Percentiles rank a stretch among this genome's conserved stretches.
Evolutionary conservation across 345 rosid species (phyloP).

Genomic region (Populus deltoides): DNA sequence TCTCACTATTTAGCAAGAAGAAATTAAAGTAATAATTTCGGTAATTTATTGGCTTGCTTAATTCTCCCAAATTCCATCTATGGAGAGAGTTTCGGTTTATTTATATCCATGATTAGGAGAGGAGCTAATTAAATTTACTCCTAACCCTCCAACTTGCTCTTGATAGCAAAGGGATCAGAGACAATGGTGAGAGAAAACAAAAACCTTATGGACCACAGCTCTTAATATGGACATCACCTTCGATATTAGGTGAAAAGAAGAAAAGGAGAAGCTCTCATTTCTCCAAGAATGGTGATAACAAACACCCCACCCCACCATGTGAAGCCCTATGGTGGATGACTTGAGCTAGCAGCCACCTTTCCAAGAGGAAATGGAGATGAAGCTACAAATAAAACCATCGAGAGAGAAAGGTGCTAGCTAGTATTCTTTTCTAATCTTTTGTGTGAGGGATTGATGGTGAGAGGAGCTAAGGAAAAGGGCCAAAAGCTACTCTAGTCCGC

Average conservation of each 20-base stretch:
- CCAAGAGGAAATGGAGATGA: constrained; percentile 13
- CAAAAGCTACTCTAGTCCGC: constrained; percentile 17
- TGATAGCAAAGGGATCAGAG: no score
- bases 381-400: constrained; percentile 7
- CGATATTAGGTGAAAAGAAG: constrained; percentile 17
- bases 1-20: no score
- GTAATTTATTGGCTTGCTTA: no score
- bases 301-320: constrained; percentile 35
- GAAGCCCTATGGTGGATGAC: constrained; percentile 34
- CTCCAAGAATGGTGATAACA: background rate
- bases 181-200: constrained; percentile 1
- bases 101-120: no score
- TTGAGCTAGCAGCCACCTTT: constrained; percentile 36
- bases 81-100: no score
- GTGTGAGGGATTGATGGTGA: constrained; percentile 3
- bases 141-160: no score
- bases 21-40: no score
- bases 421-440: background rate
- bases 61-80: no score
- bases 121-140: no score
- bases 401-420: constrained; percentile 13
- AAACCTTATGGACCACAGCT: constrained; percentile 30
- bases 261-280: constrained; percentile 22
- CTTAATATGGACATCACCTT: constrained; percentile 6
- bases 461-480: constrained; percentile 18